phyloP scores from a whole-genome alignment of 257 asterid genomes.

The Cordia subcordata region DNA sequence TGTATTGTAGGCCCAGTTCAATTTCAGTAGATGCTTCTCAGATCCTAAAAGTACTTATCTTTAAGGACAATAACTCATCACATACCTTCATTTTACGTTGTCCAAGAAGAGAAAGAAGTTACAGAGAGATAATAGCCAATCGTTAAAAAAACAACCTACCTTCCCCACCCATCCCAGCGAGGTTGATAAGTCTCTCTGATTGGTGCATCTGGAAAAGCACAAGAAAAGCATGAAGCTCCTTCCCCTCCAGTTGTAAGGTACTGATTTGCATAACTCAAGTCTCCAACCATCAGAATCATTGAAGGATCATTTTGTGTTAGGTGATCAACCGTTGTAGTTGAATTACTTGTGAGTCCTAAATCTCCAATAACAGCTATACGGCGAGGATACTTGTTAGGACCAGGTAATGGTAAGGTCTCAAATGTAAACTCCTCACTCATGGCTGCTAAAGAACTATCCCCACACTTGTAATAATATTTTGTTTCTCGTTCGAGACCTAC shows the following conservation, averaged over 20 bases:
- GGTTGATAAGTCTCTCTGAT: constrained; percentile 78
- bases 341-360: constrained; percentile 73
- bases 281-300: constrained; percentile 67
- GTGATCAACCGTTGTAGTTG: constrained; percentile 74
- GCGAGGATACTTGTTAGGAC: constrained; percentile 50
- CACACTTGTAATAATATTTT: constrained; percentile 73
- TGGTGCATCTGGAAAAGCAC: constrained; percentile 74
- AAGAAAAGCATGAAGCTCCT: constrained; percentile 68
- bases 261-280: constrained; percentile 71
- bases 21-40: too few relatives aligned
- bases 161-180: constrained; percentile 95
- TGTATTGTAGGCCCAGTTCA: too few relatives aligned
- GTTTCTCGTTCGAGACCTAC: constrained; percentile 73
- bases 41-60: too few relatives aligned
- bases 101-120: too few relatives aligned
- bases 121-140: neutral
- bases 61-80: too few relatives aligned
- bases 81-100: too few relatives aligned
- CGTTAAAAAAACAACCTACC: constrained; percentile 32
- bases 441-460: constrained; percentile 62
- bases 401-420: constrained; percentile 58
- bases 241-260: constrained; percentile 74
- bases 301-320: constrained; percentile 59
- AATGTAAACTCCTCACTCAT: constrained; percentile 63
- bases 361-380: constrained; percentile 78